phyloP scores from a whole-genome alignment of 202 grass and related monocot species.

The Brachypodium distachyon region DNA sequence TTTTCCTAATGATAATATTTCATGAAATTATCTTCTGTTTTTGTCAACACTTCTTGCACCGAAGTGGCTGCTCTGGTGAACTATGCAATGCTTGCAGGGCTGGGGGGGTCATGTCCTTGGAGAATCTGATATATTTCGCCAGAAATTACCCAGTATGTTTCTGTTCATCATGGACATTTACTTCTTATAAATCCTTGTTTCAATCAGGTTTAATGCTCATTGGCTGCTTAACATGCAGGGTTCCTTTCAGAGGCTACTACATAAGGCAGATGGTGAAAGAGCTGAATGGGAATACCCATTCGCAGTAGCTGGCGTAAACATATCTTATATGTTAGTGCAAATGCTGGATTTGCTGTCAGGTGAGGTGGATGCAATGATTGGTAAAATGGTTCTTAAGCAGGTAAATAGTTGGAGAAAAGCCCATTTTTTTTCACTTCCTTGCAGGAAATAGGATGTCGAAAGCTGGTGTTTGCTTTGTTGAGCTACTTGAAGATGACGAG shows the following conservation, averaged over 20 bases:
- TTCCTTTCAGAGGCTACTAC: constrained; percentile 56
- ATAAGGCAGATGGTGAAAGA: constrained; percentile 55
- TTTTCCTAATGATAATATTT: constrained; percentile 4
- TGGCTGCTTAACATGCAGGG: constrained; percentile 33
- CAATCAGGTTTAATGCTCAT: not conserved
- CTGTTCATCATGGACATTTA: constrained; percentile 3
- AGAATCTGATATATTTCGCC: constrained; percentile 71
- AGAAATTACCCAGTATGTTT: constrained; percentile 55
- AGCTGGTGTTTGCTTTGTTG: constrained; percentile 45
- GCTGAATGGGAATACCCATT: constrained; percentile 83
- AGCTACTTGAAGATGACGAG: constrained; percentile 51
- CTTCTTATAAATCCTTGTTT: not conserved
- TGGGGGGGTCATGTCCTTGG: constrained; percentile 72
- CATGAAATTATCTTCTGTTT: not conserved
- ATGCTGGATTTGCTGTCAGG: constrained; percentile 69
- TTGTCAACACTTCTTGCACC: not conserved
- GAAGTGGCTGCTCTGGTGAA: not conserved
- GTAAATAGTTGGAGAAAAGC: constrained; percentile 1
- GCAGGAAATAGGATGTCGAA: constrained; percentile 40
- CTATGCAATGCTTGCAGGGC: constrained; percentile 31
- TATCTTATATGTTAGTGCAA: constrained; percentile 66
- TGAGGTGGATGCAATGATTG: constrained; percentile 10
- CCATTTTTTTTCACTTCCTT: not conserved
- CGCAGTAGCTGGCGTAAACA: constrained; percentile 58
- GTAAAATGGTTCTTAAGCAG: not conserved